Evolutionary conservation across 768 basidiomycete genomes (phyloP), one percentile per base, ranked within the genome.

Genomic region (Russula dissimulans): DNA sequence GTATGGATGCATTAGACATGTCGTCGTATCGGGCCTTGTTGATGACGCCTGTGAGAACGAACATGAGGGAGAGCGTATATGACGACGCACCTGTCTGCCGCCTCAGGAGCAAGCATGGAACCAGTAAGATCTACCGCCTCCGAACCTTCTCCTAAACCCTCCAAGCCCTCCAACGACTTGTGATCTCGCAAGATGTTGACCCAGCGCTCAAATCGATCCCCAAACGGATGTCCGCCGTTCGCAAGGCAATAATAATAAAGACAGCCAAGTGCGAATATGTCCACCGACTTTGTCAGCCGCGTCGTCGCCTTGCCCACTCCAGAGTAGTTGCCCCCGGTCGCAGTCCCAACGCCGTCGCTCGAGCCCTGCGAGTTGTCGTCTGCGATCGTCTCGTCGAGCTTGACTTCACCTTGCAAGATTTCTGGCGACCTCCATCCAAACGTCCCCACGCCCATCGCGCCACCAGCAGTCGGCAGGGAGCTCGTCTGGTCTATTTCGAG

Each of bases 361-460:
- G 85, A 89, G 49, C 81, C 84, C 60, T 83, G 77, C 12, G 85
- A 85, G 59, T 81, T 76, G 54, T 88, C 86, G 59, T 85, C 85
- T 5, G 75, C 74, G 18, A 81, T 73, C 36, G 78, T 68, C 52
- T 95, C 93, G 67, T 97, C 91, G 60, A 97, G 77, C 71, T 90
- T 91, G 58, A 99, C 95, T 56, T 97, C 92, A 2, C 95, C 95
- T 26, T 89, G 78, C 47, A 99, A 74, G 64, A 97, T 94, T 74
- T 99, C 97, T 0, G 97, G 97, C 0, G 97, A 97, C 5, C 97
- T 84, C 92, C 97, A 99, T 1, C 97, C 97, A 18, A 95, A 87
- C 0, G 95, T 95, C 14, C 97, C 97, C 10, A 91, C 93, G 22
- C 83, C 91, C 76, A 90, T 83, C 36, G 87, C 82, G 6, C 95